Base-by-base conservation (phyloP, 495 filamentous ascomycete species). In the Halenospora varia region DNA sequence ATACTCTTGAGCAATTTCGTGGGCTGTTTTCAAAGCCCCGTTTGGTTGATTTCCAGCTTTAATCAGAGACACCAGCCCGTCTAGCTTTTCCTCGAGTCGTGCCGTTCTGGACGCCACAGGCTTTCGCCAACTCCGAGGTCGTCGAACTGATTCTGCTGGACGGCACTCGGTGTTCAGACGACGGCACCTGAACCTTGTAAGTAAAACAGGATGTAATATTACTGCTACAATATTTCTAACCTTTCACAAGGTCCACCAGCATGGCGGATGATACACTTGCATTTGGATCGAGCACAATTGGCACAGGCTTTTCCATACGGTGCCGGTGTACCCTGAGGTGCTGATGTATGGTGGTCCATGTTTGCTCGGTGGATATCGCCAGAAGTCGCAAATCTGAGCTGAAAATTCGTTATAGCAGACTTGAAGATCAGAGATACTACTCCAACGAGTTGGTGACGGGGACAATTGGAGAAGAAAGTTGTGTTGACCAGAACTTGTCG, bases 231-330 rank as follows among this genome's bases (percentile, higher is more conserved):
- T 13, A 22, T 18, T 41, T 57, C 70, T 57, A 23, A 77, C 74
- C 75, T 77, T 54, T 83, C 78, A 56, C 81, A 84, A 40, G 61
- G 63, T 22, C 64, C 53, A 3, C 72, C 72, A 11, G 51, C 63
- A 2, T 57, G 26, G 13, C 70, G 65, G 39, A 73, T 66, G 39
- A 82, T 74, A 59, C 81, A 84, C 60, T 78, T 78, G 62, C 79
- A 81, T 62, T 83, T 85, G 23, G 80, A 75, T 11, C 73, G 74
- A 18, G 74, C 75, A 60, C 82, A 85, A 53, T 79, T 81, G 48
- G 72, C 68, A 59, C 82, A 85, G 10, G 82, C 79, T 24, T 77
- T 71, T 17, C 80, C 80, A 57, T 78, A 76, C n/a, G n/a, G n/a
- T n/a, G n/a, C n/a, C n/a, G n/a, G n/a, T n/a, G n/a, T n/a, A n/a